Evolutionary conservation across 768 basidiomycete genomes (phyloP).

Genomic region (Russula olivacea): DNA sequence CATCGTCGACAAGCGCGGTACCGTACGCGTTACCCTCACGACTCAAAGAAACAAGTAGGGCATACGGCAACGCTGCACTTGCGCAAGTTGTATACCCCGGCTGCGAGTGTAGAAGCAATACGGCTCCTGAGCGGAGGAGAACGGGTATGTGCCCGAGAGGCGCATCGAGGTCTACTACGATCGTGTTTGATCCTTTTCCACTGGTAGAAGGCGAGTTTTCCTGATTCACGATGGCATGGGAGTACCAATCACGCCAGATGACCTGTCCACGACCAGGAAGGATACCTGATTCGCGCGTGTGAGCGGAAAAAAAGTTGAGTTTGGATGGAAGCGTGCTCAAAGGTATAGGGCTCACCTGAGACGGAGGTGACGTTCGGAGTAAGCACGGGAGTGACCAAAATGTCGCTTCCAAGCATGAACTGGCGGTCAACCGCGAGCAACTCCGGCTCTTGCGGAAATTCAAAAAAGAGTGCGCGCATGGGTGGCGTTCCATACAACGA

Average conservation of each 20-base stretch:
- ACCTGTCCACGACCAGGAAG: slow-evolving; percentile 57
- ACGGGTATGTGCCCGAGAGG: slow-evolving; percentile 73
- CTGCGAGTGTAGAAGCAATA: slow-evolving; percentile 53
- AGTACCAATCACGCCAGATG: slow-evolving; percentile 72
- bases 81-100: slow-evolving; percentile 66
- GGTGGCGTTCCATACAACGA: slow-evolving; percentile 62
- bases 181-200: slow-evolving; percentile 27
- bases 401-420: slow-evolving; percentile 63
- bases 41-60: slow-evolving; percentile 54
- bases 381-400: slow-evolving; percentile 74
- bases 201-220: slow-evolving; percentile 25
- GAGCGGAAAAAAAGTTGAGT: not conserved
- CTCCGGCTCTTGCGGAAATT: slow-evolving; percentile 67
- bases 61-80: slow-evolving; percentile 55
- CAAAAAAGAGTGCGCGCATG: slow-evolving; percentile 69
- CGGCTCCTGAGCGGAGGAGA: slow-evolving; percentile 64
- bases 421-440: slow-evolving; percentile 58
- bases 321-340: not conserved
- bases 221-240: slow-evolving; percentile 48
- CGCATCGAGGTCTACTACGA: slow-evolving; percentile 47
- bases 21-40: slow-evolving; percentile 48
- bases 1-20: slow-evolving; percentile 64
- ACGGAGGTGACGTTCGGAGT: slow-evolving; percentile 63
- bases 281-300: slow-evolving; percentile 39
- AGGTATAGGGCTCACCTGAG: slow-evolving; percentile 40